Conservation (phyloP, 2,329 filamentous ascomycete species). For the Colletotrichum coccodes region DNA sequence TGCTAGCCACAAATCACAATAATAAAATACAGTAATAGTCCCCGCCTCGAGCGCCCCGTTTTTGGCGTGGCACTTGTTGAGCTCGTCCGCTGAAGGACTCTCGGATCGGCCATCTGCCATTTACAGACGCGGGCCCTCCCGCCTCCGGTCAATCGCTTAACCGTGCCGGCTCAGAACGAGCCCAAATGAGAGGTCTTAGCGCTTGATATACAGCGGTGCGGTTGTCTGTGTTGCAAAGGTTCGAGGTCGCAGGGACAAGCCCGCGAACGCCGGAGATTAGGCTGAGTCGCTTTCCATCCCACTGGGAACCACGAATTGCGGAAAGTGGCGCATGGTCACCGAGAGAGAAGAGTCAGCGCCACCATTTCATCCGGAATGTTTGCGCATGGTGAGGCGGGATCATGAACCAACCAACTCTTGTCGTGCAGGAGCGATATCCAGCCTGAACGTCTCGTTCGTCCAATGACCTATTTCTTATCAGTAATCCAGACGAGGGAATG, state of each 20-base stretch:
- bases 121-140: neutral
- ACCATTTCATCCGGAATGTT: neutral
- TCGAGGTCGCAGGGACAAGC: neutral
- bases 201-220: too few relatives aligned
- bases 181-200: neutral
- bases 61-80: neutral
- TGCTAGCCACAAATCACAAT: conserved; percentile 4
- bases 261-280: neutral
- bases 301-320: too few relatives aligned
- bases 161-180: neutral
- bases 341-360: neutral
- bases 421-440: neutral
- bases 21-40: neutral
- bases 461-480: neutral
- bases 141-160: too few relatives aligned
- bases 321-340: neutral
- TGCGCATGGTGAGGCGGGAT: neutral
- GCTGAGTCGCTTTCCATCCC: neutral
- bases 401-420: neutral
- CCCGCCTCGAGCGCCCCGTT: too few relatives aligned
- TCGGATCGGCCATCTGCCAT: neutral
- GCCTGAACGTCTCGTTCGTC: neutral
- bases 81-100: too few relatives aligned
- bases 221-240: neutral
- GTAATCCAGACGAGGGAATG: neutral